Evolutionary conservation across 2,329 filamentous ascomycete species (phyloP).

Genomic region (Monosporascus ibericus): DNA sequence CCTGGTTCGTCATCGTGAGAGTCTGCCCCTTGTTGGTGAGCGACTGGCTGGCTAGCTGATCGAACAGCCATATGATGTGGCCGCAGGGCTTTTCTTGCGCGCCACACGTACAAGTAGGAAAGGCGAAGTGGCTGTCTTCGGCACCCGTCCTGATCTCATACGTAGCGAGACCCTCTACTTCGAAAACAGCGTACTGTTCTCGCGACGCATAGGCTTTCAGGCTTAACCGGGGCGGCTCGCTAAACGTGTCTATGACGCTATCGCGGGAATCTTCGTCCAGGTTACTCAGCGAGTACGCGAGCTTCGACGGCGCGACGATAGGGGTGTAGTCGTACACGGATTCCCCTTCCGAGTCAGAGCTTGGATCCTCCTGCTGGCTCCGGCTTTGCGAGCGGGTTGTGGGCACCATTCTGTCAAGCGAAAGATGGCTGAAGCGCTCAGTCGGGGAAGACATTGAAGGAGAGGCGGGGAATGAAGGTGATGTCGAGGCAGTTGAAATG

Average conservation of each 20-base stretch:
- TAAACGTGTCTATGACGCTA: conserved; percentile 38
- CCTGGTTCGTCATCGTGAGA: conserved; percentile 36
- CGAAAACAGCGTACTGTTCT: conserved; percentile 46
- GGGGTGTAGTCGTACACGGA: conserved; percentile 22
- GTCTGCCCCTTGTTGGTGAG: conserved; percentile 34
- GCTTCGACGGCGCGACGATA: conserved; percentile 28
- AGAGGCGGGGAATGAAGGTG: conserved; percentile 11
- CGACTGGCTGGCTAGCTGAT: conserved; percentile 44
- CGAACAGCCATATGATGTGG: conserved; percentile 50
- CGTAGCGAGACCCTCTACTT: conserved; percentile 49
- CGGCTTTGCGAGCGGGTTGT: conserved; percentile 26
- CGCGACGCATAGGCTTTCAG: conserved; percentile 44
- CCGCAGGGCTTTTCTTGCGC: conserved; percentile 35
- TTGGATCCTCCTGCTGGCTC: conserved; percentile 16
- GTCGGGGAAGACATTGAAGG: conserved; percentile 29
- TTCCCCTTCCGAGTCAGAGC: conserved; percentile 18
- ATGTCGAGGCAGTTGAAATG: conserved; percentile 7
- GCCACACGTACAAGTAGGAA: conserved; percentile 36
- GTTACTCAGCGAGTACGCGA: conserved; percentile 26
- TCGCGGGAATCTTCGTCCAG: conserved; percentile 29
- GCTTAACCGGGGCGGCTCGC: conserved; percentile 41
- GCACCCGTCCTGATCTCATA: conserved; percentile 45
- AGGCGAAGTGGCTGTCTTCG: conserved; percentile 31
- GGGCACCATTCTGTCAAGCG: conserved; percentile 33
- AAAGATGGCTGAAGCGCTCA: conserved; percentile 33